Conservation (phyloP, 225 moss, liverwort and hornwort genomes). For the Polytrichum commune region DNA sequence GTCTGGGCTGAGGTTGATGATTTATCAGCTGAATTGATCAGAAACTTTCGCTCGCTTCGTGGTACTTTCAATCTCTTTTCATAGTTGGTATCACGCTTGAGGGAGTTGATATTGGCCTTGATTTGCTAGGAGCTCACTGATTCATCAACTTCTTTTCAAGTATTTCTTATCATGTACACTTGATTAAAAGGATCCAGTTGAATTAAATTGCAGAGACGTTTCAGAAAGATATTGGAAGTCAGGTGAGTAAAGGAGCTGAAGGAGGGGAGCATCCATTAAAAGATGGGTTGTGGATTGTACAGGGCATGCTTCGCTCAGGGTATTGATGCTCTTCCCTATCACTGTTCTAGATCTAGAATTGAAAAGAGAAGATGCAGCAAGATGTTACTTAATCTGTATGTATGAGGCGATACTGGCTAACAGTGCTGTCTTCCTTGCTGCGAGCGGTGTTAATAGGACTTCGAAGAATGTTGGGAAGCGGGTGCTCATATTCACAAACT, state of each 20-base stretch:
- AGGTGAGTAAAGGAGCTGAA: slow-evolving; percentile 37
- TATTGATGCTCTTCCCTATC: slow-evolving; percentile 25
- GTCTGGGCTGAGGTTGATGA: slow-evolving; percentile 85
- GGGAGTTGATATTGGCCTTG: too few relatives aligned
- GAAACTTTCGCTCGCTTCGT: slow-evolving; percentile 54
- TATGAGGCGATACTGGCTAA: too few relatives aligned
- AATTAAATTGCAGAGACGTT: slow-evolving; percentile 54
- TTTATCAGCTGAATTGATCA: slow-evolving; percentile 79
- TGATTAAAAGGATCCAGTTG: too few relatives aligned
- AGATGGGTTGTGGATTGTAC: slow-evolving; percentile 94
- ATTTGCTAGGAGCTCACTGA: not conserved
- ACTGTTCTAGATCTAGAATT: too few relatives aligned
- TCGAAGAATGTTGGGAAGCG: slow-evolving; percentile 82
- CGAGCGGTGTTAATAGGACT: slow-evolving; percentile 33
- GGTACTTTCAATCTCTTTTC: slow-evolving; percentile 43
- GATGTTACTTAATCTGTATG: too few relatives aligned
- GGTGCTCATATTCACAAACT: slow-evolving; percentile 81
- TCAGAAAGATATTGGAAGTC: slow-evolving; percentile 80
- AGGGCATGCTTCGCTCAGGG: slow-evolving; percentile 98
- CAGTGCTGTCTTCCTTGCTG: not conserved
- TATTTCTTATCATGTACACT: too few relatives aligned
- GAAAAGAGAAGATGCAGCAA: too few relatives aligned
- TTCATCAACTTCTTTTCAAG: too few relatives aligned
- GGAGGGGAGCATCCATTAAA: slow-evolving; percentile 76
- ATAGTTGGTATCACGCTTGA: not conserved